A percentile compares a stretch with the other conserved stretches of the same genome.
phyloP scores from a whole-genome alignment of 257 asterid species.

The Capsicum pubescens region DNA sequence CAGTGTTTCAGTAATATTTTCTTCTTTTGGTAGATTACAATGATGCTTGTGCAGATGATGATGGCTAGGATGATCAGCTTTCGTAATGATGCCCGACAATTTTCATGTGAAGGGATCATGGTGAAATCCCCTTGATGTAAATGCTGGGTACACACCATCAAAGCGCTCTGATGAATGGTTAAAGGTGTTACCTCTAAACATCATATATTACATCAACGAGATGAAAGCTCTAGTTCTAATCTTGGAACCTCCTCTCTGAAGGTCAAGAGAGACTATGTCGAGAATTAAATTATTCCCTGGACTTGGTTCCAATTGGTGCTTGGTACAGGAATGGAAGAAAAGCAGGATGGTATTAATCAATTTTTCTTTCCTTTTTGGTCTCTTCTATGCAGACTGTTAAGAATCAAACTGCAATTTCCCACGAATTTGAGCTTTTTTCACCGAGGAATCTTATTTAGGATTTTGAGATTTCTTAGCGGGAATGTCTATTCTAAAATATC shows the following conservation, averaged over 20 bases:
- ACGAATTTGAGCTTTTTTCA: not conserved
- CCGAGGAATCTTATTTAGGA: slow-evolving; percentile 15
- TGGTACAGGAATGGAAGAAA: slow-evolving; percentile 97
- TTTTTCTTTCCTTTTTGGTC: slow-evolving; percentile 7
- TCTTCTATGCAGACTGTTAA: not conserved
- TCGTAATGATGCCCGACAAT: slow-evolving; percentile 63
- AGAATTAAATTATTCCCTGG: slow-evolving; percentile 86
- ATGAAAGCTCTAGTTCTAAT: slow-evolving; percentile 19
- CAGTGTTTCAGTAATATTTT: slow-evolving; percentile 30
- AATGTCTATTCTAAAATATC: slow-evolving; percentile 1
- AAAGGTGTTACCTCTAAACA: slow-evolving; percentile 54
- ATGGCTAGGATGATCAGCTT: slow-evolving; percentile 66
- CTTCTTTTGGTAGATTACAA: slow-evolving; percentile 63
- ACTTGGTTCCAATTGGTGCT: slow-evolving; percentile 94
- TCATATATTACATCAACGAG: slow-evolving; percentile 29
- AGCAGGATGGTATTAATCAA: slow-evolving; percentile 76
- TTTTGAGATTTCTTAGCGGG: slow-evolving; percentile 3
- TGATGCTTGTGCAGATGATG: slow-evolving; percentile 67
- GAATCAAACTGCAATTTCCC: not conserved
- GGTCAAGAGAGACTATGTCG: slow-evolving; percentile 90
- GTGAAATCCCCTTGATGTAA: slow-evolving; percentile 78
- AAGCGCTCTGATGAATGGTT: slow-evolving; percentile 94
- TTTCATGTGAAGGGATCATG: slow-evolving; percentile 94
- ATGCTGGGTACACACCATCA: slow-evolving; percentile 85
- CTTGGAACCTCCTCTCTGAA: slow-evolving; percentile 37